Conservation (phyloP, 2,329 filamentous ascomycete genomes). For the Venturiaceae sp. region DNA sequence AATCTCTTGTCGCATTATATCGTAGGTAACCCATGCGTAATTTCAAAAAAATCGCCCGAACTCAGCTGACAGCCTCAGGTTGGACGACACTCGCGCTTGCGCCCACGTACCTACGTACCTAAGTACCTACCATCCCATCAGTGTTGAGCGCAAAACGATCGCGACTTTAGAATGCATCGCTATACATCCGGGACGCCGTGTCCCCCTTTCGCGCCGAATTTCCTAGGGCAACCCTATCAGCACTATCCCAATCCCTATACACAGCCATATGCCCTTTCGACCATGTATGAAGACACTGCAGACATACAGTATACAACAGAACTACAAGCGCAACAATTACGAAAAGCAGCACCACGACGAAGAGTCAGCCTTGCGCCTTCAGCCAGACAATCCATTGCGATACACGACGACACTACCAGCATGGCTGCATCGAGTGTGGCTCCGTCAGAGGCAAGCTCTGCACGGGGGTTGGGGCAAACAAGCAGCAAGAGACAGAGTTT, state of each 20-base stretch:
- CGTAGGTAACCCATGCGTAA: neutral
- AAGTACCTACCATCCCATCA: neutral
- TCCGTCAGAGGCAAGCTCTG: neutral
- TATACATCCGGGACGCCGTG: conserved; percentile 7
- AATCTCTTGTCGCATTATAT: neutral
- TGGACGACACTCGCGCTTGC: too few relatives aligned
- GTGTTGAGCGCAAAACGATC: neutral
- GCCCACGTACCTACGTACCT: too few relatives aligned
- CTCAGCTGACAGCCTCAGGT: neutral
- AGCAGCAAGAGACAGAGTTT: neutral
- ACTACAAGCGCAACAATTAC: conserved; percentile 17
- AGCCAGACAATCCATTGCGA: neutral
- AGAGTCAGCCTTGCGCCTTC: conserved; percentile 19
- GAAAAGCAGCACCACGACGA: conserved; percentile 21
- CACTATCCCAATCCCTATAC: conserved; percentile 3
- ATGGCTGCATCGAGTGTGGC: neutral
- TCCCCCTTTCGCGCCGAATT: neutral
- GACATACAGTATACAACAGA: conserved; percentile 27
- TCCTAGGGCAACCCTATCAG: neutral
- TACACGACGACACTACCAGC: conserved; percentile 5
- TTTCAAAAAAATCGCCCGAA: neutral
- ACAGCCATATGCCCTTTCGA: neutral
- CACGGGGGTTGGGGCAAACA: neutral
- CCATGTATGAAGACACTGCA: conserved; percentile 8
- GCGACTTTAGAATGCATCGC: conserved; percentile 1